phyloP scores from a whole-genome alignment of 2,329 filamentous ascomycete genomes.

The Metarhizium album region DNA sequence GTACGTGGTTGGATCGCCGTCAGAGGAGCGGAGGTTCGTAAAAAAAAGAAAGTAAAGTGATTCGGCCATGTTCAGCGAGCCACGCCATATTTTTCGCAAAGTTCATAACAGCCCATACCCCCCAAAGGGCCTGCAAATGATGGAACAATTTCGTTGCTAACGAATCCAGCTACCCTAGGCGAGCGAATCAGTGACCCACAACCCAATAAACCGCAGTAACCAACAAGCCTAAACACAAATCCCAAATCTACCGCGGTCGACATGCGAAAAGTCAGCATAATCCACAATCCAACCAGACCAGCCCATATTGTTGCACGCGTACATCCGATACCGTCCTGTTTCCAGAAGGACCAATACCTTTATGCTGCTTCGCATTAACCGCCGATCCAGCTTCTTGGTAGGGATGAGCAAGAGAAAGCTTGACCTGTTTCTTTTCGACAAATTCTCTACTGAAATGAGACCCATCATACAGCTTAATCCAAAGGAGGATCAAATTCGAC shows the following conservation, averaged over 20 bases:
- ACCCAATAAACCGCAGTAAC: too few species aligned
- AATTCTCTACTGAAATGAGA: slow-evolving; percentile 6
- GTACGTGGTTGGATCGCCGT: too few species aligned
- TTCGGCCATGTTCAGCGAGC: too few species aligned
- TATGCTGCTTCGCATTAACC: background rate
- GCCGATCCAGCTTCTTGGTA: background rate
- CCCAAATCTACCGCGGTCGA: background rate
- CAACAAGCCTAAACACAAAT: background rate
- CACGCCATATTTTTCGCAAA: too few species aligned
- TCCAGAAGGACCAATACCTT: background rate
- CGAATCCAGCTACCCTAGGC: too few species aligned
- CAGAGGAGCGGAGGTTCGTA: too few species aligned
- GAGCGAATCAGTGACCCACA: too few species aligned
- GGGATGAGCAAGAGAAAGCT: slow-evolving; percentile 6
- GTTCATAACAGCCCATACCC: too few species aligned
- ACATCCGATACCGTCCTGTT: background rate
- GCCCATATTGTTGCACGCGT: background rate
- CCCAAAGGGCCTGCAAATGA: too few species aligned
- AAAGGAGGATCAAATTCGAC: slow-evolving; percentile 60
- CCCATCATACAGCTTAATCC: slow-evolving; percentile 47
- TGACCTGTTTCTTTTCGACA: slow-evolving; percentile 13
- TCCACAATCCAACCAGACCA: background rate
- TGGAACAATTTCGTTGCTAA: too few species aligned
- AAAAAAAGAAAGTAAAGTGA: too few species aligned
- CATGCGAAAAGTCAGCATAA: background rate